Evolutionary conservation across 768 basidiomycete species (phyloP).

Genomic region (Lentinus tigrinus): DNA sequence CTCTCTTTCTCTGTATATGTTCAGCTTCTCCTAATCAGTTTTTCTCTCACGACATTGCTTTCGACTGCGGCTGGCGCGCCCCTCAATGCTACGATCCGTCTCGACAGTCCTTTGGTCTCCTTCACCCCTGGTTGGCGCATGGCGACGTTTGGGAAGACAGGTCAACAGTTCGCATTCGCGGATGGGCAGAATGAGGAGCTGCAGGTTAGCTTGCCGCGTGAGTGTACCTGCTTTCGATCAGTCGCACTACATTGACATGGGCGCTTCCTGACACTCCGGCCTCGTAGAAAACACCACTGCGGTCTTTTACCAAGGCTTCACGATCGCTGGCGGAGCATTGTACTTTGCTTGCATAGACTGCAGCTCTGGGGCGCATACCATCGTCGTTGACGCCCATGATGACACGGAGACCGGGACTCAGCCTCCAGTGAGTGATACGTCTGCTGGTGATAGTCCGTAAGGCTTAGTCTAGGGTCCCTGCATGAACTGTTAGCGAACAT

Average conservation of each 20-base stretch:
- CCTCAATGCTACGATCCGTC: conserved; percentile 19
- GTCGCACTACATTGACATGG: not conserved
- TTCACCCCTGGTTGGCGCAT: conserved; percentile 26
- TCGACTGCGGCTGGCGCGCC: conserved; percentile 9
- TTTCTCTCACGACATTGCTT: not conserved
- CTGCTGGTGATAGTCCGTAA: not conserved
- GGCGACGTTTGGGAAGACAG: conserved; percentile 5
- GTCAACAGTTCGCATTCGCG: conserved; percentile 14
- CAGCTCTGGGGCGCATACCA: conserved; percentile 14
- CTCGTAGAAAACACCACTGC: conserved; percentile 28
- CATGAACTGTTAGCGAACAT: conserved; percentile 19
- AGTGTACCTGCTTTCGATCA: conserved; percentile 3
- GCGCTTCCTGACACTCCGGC: not conserved
- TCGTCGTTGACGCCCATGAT: conserved; percentile 25
- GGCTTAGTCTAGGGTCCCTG: not conserved
- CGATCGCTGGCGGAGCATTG: conserved; percentile 22
- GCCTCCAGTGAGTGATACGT: conserved; percentile 18
- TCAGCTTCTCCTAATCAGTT: conserved; percentile 1
- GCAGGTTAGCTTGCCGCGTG: conserved; percentile 28
- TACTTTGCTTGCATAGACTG: conserved; percentile 35
- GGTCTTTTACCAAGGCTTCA: conserved; percentile 30
- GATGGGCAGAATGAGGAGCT: conserved; percentile 21
- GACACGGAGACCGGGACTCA: conserved; percentile 18
- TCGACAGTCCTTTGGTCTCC: conserved; percentile 15
- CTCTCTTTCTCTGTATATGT: not conserved